Conservation (phyloP, 1,284 basidiomycete genomes). For the Acaromyces ingoldii region DNA sequence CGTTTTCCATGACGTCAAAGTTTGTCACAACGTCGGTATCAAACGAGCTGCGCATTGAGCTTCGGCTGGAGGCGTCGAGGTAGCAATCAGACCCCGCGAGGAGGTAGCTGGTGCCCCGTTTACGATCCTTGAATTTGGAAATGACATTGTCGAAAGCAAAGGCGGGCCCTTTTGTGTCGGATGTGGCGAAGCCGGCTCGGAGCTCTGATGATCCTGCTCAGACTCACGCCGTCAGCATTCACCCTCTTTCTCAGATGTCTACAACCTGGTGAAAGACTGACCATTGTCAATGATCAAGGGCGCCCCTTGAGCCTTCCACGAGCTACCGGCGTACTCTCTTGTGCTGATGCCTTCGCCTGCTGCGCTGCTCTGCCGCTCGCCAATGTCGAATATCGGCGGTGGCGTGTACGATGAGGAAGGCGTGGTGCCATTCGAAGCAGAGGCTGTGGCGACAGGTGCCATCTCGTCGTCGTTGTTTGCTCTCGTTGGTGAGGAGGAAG, state of each 20-base stretch:
- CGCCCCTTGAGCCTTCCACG: no score
- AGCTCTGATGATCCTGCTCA: constrained; percentile 65
- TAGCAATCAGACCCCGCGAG: constrained; percentile 46
- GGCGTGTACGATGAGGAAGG: no score
- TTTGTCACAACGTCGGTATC: constrained; percentile 47
- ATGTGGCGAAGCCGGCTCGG: constrained; percentile 74
- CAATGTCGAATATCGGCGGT: no score
- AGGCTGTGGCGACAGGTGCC: no score
- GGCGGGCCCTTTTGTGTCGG: constrained; percentile 42
- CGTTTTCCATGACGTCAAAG: constrained; percentile 63
- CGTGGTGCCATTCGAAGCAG: no score
- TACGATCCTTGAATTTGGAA: constrained; percentile 43
- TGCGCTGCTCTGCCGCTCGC: no score
- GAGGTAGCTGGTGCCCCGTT: constrained; percentile 32
- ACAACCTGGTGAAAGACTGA: no score
- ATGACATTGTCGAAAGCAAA: constrained; percentile 42
- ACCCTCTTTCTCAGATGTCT: neutral
- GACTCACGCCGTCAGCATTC: neutral
- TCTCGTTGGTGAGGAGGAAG: no score
- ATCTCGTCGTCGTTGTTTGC: no score
- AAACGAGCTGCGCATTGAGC: constrained; percentile 38
- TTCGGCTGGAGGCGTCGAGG: constrained; percentile 35
- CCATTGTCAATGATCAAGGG: constrained; percentile 6
- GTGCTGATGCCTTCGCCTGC: no score
- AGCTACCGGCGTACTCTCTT: no score